phyloP scores from a whole-genome alignment of 192 early-diverging fungal species.

The Mortierella claussenii region DNA sequence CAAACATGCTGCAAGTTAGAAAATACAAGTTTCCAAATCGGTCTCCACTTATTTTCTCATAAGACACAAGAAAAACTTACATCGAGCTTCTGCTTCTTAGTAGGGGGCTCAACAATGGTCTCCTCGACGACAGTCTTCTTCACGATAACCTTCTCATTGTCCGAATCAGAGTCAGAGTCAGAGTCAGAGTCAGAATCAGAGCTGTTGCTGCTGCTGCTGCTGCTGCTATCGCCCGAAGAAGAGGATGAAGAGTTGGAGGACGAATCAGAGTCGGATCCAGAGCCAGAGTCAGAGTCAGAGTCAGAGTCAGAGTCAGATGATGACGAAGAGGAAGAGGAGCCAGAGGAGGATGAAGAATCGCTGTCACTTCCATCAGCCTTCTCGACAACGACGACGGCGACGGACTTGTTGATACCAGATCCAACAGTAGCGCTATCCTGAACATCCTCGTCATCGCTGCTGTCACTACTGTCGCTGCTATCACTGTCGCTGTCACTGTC shows the following conservation, averaged over 20 bases:
- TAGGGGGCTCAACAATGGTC: constrained; percentile 19
- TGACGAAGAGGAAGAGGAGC: constrained; percentile 14
- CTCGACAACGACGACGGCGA: constrained; percentile 1
- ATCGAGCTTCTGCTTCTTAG: constrained; percentile 59
- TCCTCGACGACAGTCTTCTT: constrained; percentile 31
- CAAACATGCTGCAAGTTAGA: not conserved
- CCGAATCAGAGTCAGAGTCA: constrained; percentile 33
- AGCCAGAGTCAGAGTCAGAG: constrained; percentile 22
- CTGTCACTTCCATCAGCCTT: constrained; percentile 6
- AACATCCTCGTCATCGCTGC: constrained; percentile 45
- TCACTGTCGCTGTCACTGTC: not conserved
- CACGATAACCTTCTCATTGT: constrained; percentile 13
- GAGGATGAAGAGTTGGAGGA: constrained; percentile 36
- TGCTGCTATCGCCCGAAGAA: constrained; percentile 22
- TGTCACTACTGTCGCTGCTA: no score
- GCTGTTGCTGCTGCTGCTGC: constrained; percentile 24
- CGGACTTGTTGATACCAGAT: constrained; percentile 38
- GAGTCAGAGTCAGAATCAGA: constrained; percentile 46
- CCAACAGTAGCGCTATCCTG: constrained; percentile 51
- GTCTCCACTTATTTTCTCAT: no score
- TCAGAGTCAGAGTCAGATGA: constrained; percentile 22
- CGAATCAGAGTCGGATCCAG: constrained; percentile 35
- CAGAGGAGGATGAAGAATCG: constrained; percentile 21
- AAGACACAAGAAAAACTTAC: not conserved
- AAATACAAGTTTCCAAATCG: not conserved